Conservation (phyloP, 495 filamentous ascomycete genomes). For the Ascodesmis nigricans region DNA sequence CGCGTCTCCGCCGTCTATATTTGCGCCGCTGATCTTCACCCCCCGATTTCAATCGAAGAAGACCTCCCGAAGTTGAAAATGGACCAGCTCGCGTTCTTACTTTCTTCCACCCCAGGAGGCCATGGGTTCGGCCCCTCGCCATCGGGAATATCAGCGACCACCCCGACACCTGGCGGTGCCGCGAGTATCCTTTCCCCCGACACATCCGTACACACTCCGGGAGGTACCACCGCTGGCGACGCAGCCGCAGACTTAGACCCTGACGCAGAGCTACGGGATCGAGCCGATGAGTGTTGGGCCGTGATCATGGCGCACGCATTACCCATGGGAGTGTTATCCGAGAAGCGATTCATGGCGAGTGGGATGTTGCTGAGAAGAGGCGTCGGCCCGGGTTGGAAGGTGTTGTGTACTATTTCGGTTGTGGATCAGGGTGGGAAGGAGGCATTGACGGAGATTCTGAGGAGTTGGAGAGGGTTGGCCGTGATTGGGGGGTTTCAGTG, state of each 20-base stretch:
- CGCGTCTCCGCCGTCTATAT: constrained; percentile 42
- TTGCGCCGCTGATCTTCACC: constrained; percentile 28
- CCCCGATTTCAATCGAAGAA: constrained; percentile 21
- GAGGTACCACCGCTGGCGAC: constrained; percentile 33
- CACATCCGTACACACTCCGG: constrained; percentile 31
- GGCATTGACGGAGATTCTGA: constrained; percentile 46
- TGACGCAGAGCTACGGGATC: constrained; percentile 53
- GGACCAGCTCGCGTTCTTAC: constrained; percentile 16
- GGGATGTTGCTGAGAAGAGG: constrained; percentile 51
- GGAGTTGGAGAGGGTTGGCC: constrained; percentile 51
- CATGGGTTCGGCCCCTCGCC: constrained; percentile 20
- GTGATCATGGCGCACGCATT: constrained; percentile 51
- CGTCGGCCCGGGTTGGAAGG: constrained; percentile 39
- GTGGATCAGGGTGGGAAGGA: constrained; percentile 38
- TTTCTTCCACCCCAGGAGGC: constrained; percentile 34
- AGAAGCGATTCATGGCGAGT: constrained; percentile 39
- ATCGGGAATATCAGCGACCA: constrained; percentile 11
- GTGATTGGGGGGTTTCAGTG: constrained; percentile 41
- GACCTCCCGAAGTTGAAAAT: constrained; percentile 12
- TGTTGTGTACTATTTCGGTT: constrained; percentile 42
- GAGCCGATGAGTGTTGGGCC: constrained; percentile 62
- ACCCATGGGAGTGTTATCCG: constrained; percentile 32
- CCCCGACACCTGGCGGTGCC: constrained; percentile 28
- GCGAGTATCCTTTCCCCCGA: constrained; percentile 33
- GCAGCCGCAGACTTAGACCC: constrained; percentile 35